Conservation (phyloP, 768 basidiomycete species). For the Lepiota venenata region DNA sequence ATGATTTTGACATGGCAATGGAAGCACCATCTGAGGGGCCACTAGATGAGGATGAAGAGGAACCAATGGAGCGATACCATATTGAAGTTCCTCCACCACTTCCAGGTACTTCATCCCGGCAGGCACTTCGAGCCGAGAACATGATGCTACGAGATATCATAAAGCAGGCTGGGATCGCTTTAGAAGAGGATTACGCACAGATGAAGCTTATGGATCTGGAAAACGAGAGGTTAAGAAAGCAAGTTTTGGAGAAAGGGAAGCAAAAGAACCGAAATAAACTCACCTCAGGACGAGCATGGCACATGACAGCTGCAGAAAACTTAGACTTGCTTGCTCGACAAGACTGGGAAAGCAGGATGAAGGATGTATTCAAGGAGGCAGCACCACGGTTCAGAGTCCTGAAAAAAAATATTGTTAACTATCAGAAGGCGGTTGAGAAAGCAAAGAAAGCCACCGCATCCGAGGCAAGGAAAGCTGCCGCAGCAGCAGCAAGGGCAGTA, state of each 20-base stretch:
- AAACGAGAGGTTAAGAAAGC: constrained; percentile 21
- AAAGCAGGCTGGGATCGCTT: constrained; percentile 11
- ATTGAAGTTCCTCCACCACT: constrained; percentile 10
- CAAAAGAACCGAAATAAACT: constrained; percentile 14
- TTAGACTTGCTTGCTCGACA: constrained; percentile 13
- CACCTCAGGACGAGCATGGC: constrained; percentile 14
- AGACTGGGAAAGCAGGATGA: constrained; percentile 4
- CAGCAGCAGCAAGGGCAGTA: too few relatives aligned
- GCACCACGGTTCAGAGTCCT: constrained; percentile 5
- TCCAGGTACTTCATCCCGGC: constrained; percentile 6
- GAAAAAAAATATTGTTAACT: constrained; percentile 6
- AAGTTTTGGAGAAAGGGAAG: constrained; percentile 14
- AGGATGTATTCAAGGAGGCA: constrained; percentile 8
- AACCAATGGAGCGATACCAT: background rate
- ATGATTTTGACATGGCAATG: background rate
- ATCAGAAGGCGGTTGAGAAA: constrained; percentile 5
- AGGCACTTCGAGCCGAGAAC: constrained; percentile 11
- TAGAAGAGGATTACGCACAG: constrained; percentile 19
- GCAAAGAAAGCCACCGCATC: too few relatives aligned
- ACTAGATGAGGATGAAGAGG: background rate
- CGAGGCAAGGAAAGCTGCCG: too few relatives aligned
- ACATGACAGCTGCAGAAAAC: constrained; percentile 20
- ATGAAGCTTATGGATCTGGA: constrained; percentile 25
- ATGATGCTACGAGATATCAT: constrained; percentile 14
- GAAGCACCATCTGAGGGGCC: background rate